phyloP scores from a whole-genome alignment of 768 basidiomycete species.

The Udeniomyces megalosporus region DNA sequence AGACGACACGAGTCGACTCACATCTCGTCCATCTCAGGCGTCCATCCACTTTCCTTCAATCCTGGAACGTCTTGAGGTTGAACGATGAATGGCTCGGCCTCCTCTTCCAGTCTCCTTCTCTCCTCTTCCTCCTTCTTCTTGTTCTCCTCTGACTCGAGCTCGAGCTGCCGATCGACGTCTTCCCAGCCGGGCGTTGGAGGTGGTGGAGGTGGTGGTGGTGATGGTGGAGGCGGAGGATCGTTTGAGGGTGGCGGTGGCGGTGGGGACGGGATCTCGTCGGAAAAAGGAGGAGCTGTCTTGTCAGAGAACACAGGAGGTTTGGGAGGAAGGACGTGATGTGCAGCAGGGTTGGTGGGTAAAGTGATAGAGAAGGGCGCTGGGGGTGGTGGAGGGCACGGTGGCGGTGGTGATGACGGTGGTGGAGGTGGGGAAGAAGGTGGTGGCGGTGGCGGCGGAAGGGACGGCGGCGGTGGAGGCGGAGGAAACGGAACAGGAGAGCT shows the following conservation, averaged over 20 bases:
- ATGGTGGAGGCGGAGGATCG: background rate
- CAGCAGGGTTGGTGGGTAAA: no score
- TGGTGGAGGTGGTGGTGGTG: background rate
- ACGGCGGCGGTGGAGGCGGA: background rate
- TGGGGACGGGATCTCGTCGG: no score
- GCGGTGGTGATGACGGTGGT: background rate
- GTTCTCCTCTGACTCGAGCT: background rate
- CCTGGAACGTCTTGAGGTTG: constrained; percentile 67
- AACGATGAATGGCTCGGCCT: constrained; percentile 33
- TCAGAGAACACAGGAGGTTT: no score
- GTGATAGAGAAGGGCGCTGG: no score
- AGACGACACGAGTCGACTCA: constrained; percentile 31
- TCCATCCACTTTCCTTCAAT: constrained; percentile 85
- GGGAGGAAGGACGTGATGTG: no score
- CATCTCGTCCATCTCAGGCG: constrained; percentile 58
- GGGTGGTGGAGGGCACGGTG: background rate
- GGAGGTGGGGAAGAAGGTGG: background rate
- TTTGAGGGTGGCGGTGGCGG: no score
- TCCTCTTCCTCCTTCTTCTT: background rate
- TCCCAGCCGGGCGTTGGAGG: no score
- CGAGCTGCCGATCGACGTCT: background rate
- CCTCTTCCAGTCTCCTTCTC: constrained; percentile 12
- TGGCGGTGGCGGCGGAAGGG: background rate
- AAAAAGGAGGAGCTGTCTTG: no score
- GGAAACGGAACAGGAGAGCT: background rate